These are phyloP conservation scores for Termitomyces sp. DNA, from an alignment of 768 basidiomycete species.

Conservation along the genomic window DNA sequence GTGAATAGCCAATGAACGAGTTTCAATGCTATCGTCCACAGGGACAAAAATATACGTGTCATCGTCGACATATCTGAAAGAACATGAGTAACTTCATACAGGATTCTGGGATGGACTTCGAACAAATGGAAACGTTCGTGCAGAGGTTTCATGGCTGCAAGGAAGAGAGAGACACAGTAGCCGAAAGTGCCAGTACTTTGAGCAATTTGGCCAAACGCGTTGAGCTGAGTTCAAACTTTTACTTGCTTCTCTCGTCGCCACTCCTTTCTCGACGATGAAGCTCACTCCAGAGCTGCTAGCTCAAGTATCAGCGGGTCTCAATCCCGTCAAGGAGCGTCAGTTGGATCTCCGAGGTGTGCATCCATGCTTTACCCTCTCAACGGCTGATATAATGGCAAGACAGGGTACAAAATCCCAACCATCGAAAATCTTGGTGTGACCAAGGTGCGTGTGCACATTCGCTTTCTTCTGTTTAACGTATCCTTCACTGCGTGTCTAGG, in stretches of 20 bases:
- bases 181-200: slow-evolving; percentile 1
- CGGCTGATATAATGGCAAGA: slow-evolving; percentile 20
- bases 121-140: slow-evolving; percentile 74
- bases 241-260: slow-evolving; percentile 19
- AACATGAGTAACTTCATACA: slow-evolving; percentile 11
- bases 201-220: slow-evolving; percentile 19
- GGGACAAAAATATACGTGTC: slow-evolving; percentile 81
- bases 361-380: slow-evolving; percentile 7
- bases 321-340: slow-evolving; percentile 84
- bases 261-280: slow-evolving; percentile 57
- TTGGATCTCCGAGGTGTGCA: slow-evolving; percentile 81
- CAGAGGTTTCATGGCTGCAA: slow-evolving; percentile 52
- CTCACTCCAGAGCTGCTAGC: slow-evolving; percentile 91
- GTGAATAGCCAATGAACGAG: slow-evolving; percentile 66
- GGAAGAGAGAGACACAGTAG: slow-evolving; percentile 14
- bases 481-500: slow-evolving; percentile 37
- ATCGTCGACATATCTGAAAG: slow-evolving; percentile 58
- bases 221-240: slow-evolving; percentile 37
- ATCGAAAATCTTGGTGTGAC: slow-evolving; percentile 97
- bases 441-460: slow-evolving; percentile 45
- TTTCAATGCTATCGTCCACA: slow-evolving; percentile 45
- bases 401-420: slow-evolving; percentile 90
- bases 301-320: slow-evolving; percentile 73
- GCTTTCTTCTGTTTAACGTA: slow-evolving; percentile 11
- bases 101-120: slow-evolving; percentile 16